Conservation (phyloP, 1,284 basidiomycete species). For the Dichomitus squalens region DNA sequence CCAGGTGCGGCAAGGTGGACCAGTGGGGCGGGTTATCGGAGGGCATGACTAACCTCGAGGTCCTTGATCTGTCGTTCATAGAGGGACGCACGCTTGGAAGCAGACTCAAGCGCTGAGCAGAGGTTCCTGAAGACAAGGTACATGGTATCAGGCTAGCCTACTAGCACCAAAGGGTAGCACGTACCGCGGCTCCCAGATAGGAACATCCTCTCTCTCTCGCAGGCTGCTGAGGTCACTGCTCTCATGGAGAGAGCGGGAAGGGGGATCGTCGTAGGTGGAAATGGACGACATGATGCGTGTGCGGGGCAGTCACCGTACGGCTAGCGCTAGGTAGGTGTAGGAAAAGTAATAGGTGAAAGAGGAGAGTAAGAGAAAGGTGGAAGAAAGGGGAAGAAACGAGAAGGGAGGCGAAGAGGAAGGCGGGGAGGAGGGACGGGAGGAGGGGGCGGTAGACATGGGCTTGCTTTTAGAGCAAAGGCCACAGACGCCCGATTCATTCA, state of each 20-base stretch:
- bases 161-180: background rate
- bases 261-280: slow-evolving; percentile 13
- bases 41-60: slow-evolving; percentile 54
- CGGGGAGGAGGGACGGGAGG: background rate
- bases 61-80: slow-evolving; percentile 70
- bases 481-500: slow-evolving; percentile 20
- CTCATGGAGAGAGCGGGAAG: slow-evolving; percentile 5
- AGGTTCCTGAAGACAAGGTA: slow-evolving; percentile 12
- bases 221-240: slow-evolving; percentile 15
- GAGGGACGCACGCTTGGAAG: slow-evolving; percentile 51
- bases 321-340: background rate
- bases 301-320: background rate
- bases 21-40: background rate
- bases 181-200: slow-evolving; percentile 22
- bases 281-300: slow-evolving; percentile 16
- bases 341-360: background rate
- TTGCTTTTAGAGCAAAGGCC: background rate
- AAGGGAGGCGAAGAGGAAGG: slow-evolving; percentile 5
- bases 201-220: slow-evolving; percentile 16
- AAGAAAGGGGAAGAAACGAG: slow-evolving; percentile 2
- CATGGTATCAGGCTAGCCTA: background rate
- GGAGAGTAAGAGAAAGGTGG: background rate
- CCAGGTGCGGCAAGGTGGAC: background rate
- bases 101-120: slow-evolving; percentile 44
- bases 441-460: slow-evolving; percentile 1